Conservation (phyloP, 2,329 filamentous ascomycete species). For the Didymella keratinophila region DNA sequence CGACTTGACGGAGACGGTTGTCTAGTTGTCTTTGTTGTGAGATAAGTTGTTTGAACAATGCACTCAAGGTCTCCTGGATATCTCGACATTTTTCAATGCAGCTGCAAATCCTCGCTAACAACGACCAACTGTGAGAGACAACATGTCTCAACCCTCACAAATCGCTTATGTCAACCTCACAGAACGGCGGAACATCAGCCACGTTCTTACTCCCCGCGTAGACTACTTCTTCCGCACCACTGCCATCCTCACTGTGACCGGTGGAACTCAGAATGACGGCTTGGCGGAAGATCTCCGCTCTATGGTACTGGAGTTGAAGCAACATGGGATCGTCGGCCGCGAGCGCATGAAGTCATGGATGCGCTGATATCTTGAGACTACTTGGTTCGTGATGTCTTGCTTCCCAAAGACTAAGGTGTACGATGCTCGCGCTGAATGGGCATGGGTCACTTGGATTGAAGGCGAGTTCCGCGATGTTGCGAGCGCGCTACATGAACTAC, state of each 20-base stretch:
- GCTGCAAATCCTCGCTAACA: not conserved
- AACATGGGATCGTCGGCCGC: not conserved
- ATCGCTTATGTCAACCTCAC: not conserved
- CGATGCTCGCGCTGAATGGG: not conserved
- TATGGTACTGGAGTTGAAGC: not conserved
- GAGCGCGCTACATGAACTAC: not conserved
- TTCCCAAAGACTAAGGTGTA: not conserved
- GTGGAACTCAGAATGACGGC: not conserved
- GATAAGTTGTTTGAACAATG: not conserved
- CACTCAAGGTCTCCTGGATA: not conserved
- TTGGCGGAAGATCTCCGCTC: not conserved
- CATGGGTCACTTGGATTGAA: not conserved
- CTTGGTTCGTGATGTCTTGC: not conserved
- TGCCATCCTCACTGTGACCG: not conserved
- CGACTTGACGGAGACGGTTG: conserved; percentile 25
- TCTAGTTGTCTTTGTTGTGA: conserved; percentile 4
- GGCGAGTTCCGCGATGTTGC: not conserved
- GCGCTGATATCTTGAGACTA: not conserved
- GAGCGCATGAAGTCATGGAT: not conserved
- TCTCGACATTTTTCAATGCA: not conserved
- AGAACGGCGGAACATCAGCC: not conserved
- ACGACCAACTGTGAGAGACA: not conserved
- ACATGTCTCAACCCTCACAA: not conserved
- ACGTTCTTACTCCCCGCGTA: not conserved
- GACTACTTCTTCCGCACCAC: not conserved